Evolutionary conservation across 2,329 filamentous ascomycete species (phyloP), one percentile per base, ranked within the genome.

Genomic region (Penicillium sp.): DNA sequence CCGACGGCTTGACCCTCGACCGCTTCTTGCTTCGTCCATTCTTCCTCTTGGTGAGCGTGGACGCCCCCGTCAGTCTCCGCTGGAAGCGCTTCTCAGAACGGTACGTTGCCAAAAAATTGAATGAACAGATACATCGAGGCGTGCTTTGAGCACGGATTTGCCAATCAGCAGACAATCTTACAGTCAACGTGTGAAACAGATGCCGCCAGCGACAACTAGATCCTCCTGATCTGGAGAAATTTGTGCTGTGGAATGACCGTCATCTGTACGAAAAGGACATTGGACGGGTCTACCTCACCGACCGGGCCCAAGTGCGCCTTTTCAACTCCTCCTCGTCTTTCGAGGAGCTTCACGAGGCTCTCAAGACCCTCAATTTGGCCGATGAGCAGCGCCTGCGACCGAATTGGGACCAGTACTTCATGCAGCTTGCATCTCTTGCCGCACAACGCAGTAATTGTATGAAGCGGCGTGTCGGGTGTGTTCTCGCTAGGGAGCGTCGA

Each of bases 321-420:
- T 80, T 97, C 60, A 98, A 98, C 74, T 85, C 86, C 3, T 86
- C 87, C 0, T 76, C 81, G 12, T 85, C 84, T 26, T 71, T 95
- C 1, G 73, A 81, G 8, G 79, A 85, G 56, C 78, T 97, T 5
- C 83, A 89, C 66, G 75, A 78, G 3, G 84, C 86, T 7, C 80
- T 98, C 1, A 77, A 80, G 42, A 79, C 81, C 40, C 78, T 96
- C 6, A 81, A 95, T 65, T 80, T 98, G 26, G 78, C 85, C 1
- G 84, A 93, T 62, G 79, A 85, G 32, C 80, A 86, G 59, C 85
- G 93, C 2, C 77, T 98, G 33, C 83, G 93, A 1, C 93, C 93
- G 1, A 84, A 82, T 42, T 98, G 93, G 93, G 93, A 98, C 70
- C 84, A 87, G 61, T 98, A 98, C 73, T 98, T 98, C 66, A 98